phyloP scores from a whole-genome alignment of 192 early-diverging fungal species.

The Gamsiella multidivaricata region DNA sequence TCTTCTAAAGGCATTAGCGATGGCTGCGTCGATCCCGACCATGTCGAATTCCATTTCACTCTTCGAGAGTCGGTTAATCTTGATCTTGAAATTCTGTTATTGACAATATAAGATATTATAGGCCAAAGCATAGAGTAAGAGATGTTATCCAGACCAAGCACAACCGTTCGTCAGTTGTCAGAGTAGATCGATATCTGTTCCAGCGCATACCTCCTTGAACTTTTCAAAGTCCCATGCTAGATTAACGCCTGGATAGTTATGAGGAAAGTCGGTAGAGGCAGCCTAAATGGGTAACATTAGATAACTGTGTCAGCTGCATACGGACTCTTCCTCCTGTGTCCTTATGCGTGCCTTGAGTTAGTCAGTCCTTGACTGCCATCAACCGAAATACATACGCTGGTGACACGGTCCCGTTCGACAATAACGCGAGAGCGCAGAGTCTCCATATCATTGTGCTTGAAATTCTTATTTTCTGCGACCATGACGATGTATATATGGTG shows the following conservation, averaged over 20 bases:
- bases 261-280: slow-evolving; percentile 83
- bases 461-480: slow-evolving; percentile 50
- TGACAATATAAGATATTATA: too few relatives aligned
- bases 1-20: slow-evolving; percentile 94
- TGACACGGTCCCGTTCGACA: slow-evolving; percentile 74
- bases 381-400: slow-evolving; percentile 64
- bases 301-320: background rate
- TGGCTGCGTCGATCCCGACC: slow-evolving; percentile 90
- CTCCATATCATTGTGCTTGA: slow-evolving; percentile 51
- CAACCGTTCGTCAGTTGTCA: too few relatives aligned
- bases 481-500: slow-evolving; percentile 8
- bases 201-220: slow-evolving; percentile 81
- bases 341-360: too few relatives aligned
- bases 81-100: slow-evolving; percentile 76
- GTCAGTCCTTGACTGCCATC: too few relatives aligned
- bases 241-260: slow-evolving; percentile 73
- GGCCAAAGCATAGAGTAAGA: slow-evolving; percentile 4
- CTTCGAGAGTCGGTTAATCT: slow-evolving; percentile 72
- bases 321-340: too few relatives aligned
- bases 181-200: too few relatives aligned
- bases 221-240: slow-evolving; percentile 71
- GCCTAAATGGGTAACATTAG: slow-evolving; percentile 60
- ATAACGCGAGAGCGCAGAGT: slow-evolving; percentile 70
- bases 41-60: slow-evolving; percentile 95
- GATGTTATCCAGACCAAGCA: too few relatives aligned